Base-by-base conservation (phyloP, 2,329 filamentous ascomycete species). In the Ophiosphaerella herpotricha region DNA sequence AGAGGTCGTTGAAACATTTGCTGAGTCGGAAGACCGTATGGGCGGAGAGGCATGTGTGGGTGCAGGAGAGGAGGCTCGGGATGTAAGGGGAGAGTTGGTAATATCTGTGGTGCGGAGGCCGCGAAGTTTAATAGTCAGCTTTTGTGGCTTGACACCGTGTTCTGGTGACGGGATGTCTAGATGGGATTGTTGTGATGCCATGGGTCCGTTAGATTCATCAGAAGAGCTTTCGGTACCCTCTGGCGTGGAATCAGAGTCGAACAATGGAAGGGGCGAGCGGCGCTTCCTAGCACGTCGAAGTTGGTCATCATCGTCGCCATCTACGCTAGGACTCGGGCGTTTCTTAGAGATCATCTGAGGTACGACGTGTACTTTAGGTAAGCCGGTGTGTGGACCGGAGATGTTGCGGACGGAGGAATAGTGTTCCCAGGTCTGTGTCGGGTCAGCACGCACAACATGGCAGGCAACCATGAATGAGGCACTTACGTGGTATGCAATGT, bases 351-450 rank as follows among this genome's bases (percentile, higher is more conserved):
- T 45, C 21, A 58, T 52, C 24, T 59, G 57, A 55, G 67, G 55
- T 12, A 53, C 57, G 36, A 67, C 55, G 43, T 63, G 64, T 32
- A 85, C 78, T 16, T 76, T 65, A 9, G 83, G 83, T 31, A 76
- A 73, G 40, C 84, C 85, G 26, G 74, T 77, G 64, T 85, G 82
- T 7, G 83, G 82, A 6, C 84, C 84, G 54, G 81, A 71, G 39
- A 82, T 70, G 61, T 84, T 83, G 47, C 85, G 80, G 57, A 88
- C 82, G 0, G 85, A 87, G 4, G 84, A 87, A 70, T 86, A 88
- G 66, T 88, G 85, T 63, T 87, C 80, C 75, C 82, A 87, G 39
- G 74, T 78, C 82, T 86, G 64, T 31, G 64, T 57, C 46, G 29
- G 36, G 50, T 69, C 43, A 70, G 64, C 45, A 51, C 39, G n/a